These are phyloP conservation scores for Wallacemonas collosoma DNA, from an alignment of 208 protist species.

Conservation along the genomic window DNA sequence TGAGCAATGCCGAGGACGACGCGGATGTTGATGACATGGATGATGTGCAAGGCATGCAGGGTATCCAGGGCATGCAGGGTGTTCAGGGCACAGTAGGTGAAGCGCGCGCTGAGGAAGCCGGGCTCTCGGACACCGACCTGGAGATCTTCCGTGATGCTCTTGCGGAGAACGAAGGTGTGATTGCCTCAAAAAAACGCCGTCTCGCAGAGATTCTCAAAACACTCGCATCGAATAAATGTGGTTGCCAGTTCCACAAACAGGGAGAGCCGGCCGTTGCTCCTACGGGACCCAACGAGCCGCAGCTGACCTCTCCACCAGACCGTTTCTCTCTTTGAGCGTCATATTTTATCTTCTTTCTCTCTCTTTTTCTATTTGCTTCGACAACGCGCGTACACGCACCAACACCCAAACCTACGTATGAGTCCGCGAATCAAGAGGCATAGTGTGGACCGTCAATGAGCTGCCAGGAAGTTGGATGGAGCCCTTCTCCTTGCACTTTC, in stretches of 20 bases:
- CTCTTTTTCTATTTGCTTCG: not conserved
- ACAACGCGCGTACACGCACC: no score
- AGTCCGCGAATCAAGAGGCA: no score
- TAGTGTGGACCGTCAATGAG: no score
- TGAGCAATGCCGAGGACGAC: slow-evolving; percentile 14
- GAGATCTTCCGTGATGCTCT: slow-evolving; percentile 44
- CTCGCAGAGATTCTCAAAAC: slow-evolving; percentile 27
- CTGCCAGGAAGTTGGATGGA: no score
- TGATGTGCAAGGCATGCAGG: slow-evolving; percentile 2
- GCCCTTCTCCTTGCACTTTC: no score
- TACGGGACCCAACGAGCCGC: not conserved
- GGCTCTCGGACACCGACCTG: slow-evolving; percentile 20
- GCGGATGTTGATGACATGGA: slow-evolving; percentile 15
- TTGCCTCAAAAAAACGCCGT: slow-evolving; percentile 33
- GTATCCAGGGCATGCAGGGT: not conserved
- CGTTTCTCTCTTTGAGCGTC: slow-evolving; percentile 13
- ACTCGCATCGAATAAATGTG: slow-evolving; percentile 33
- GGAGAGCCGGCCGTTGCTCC: not conserved
- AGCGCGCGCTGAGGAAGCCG: not conserved
- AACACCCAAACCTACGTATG: no score
- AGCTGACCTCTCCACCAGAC: not conserved
- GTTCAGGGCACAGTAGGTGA: no score
- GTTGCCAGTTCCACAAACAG: slow-evolving; percentile 25
- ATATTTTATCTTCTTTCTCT: not conserved
- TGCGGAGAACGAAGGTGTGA: slow-evolving; percentile 41